These are phyloP conservation scores for Cicer judaicum DNA, from an alignment of 306 rosid species.

Conservation along the genomic window DNA sequence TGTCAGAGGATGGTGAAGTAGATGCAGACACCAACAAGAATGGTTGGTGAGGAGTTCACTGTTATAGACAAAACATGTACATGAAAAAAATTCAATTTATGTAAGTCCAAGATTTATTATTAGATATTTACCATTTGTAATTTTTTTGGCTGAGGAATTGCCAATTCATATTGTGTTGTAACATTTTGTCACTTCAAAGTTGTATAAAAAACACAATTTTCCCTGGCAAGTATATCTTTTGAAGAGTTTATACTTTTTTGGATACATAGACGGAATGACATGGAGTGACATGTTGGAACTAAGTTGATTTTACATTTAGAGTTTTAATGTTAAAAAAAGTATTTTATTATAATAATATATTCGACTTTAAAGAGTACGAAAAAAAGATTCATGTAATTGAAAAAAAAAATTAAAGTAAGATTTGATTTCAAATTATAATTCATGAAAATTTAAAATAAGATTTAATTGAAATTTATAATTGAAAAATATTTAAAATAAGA, in stretches of 20 bases:
- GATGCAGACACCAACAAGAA: constrained; percentile 52
- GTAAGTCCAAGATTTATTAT: constrained; percentile 42
- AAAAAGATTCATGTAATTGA: no score
- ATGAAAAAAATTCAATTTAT: constrained; percentile 55
- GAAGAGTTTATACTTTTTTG: constrained; percentile 28
- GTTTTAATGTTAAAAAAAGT: no score
- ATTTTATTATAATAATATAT: no score
- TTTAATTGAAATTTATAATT: no score
- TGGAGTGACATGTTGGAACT: no score
- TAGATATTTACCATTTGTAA: constrained; percentile 47
- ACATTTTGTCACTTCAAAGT: constrained; percentile 46
- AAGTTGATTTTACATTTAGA: no score
- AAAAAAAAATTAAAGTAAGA: no score
- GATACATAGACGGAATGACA: background rate
- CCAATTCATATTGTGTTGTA: constrained; percentile 45
- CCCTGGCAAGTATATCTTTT: constrained; percentile 33
- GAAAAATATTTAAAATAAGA: no score
- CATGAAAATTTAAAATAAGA: no score
- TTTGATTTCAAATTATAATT: no score
- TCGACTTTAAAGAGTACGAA: no score
- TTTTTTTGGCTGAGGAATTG: constrained; percentile 51
- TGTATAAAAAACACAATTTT: constrained; percentile 56
- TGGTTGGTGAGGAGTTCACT: constrained; percentile 48
- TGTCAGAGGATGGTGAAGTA: constrained; percentile 48
- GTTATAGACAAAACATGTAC: constrained; percentile 58